Conservation (phyloP, 78 protist species). For the Protostelium mycophagum region DNA sequence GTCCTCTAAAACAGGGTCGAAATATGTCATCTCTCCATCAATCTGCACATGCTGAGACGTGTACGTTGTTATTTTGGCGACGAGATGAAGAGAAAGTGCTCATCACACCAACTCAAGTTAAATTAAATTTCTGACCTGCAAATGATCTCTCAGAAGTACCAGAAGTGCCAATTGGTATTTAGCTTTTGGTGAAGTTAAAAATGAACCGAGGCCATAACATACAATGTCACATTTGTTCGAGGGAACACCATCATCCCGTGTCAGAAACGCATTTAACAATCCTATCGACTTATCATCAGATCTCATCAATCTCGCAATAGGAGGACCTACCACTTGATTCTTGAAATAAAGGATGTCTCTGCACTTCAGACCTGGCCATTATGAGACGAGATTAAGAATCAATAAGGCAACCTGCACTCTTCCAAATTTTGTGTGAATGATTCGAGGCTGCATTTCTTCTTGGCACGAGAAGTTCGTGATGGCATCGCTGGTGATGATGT, state of each 20-base stretch:
- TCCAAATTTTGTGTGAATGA: neutral
- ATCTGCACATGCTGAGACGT: no score
- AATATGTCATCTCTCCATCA: neutral
- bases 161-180: neutral
- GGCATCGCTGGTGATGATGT: neutral
- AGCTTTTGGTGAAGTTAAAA: neutral
- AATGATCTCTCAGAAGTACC: neutral
- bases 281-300: neutral
- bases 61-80: no score
- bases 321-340: neutral
- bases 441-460: neutral
- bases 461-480: neutral
- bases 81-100: no score
- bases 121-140: no score
- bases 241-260: neutral
- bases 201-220: neutral
- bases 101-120: no score
- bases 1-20: neutral
- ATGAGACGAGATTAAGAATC: neutral
- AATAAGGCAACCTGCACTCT: neutral
- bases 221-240: neutral
- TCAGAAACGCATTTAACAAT: neutral
- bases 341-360: neutral
- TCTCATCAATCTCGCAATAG: neutral
- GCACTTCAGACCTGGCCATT: neutral